Evolutionary conservation across 345 rosid species (phyloP).

Genomic region (Eucalyptus victrix): DNA sequence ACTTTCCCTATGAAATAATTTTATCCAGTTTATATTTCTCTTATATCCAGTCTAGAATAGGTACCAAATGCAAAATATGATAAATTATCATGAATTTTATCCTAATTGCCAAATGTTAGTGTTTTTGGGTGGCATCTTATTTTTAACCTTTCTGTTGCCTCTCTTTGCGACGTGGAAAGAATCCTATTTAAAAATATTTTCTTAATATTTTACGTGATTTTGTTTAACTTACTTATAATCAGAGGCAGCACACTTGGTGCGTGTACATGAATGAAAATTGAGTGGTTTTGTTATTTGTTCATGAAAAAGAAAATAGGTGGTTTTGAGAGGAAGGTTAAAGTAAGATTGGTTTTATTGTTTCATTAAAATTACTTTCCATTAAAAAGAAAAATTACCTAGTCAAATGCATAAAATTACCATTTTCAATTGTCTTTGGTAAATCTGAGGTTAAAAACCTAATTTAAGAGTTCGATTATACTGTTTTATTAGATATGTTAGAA

Average conservation of each 20-base stretch:
- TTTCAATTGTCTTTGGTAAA: neutral
- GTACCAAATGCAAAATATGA: no score
- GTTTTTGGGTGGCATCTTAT: neutral
- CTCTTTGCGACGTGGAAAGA: neutral
- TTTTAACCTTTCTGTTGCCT: neutral
- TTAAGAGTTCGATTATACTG: neutral
- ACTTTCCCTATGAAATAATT: no score
- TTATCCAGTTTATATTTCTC: no score
- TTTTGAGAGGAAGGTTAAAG: no score
- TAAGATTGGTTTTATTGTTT: no score
- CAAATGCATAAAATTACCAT: neutral
- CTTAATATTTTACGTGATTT: no score
- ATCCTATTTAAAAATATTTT: no score
- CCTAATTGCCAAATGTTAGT: rapidly evolving
- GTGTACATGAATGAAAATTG: no score
- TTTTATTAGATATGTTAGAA: neutral
- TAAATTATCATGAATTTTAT: no score
- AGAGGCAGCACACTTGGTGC: neutral
- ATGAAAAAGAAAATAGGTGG: no score
- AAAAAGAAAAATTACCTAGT: neutral
- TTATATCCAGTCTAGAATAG: no score
- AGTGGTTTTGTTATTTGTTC: no score
- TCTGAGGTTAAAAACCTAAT: neutral
- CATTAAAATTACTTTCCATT: neutral
- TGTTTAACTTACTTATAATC: neutral